These are phyloP conservation scores for Pulveroboletus sp. DNA, from an alignment of 768 basidiomycete genomes.

Conservation along the genomic window DNA sequence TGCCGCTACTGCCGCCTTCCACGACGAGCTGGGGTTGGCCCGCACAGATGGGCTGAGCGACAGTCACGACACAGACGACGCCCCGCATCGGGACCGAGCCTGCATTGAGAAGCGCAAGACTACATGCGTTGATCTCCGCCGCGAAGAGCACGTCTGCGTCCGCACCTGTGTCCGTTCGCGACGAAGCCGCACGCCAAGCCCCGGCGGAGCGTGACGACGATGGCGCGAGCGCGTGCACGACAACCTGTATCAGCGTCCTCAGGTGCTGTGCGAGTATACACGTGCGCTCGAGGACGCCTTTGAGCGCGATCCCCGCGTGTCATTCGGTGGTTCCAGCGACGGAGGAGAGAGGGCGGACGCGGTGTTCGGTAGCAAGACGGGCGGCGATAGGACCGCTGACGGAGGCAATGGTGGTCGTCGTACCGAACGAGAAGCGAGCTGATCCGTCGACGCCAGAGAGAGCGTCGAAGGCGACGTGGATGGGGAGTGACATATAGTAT, in stretches of 20 bases:
- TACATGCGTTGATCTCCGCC: constrained; percentile 65
- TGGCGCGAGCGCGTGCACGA: constrained; percentile 54
- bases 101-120: constrained; percentile 62
- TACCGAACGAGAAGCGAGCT: constrained; percentile 40
- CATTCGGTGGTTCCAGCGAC: constrained; percentile 70
- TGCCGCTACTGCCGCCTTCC: constrained; percentile 33
- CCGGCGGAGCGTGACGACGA: background rate
- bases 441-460: constrained; percentile 75
- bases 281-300: constrained; percentile 46
- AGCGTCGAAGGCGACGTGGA: constrained; percentile 48
- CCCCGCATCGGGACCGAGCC: constrained; percentile 72
- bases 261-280: constrained; percentile 67
- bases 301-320: constrained; percentile 34
- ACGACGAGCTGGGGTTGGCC: constrained; percentile 36
- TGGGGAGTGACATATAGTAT: background rate
- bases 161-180: background rate
- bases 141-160: constrained; percentile 37
- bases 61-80: constrained; percentile 63
- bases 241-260: constrained; percentile 69
- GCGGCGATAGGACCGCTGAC: constrained; percentile 80
- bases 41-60: constrained; percentile 35
- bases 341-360: constrained; percentile 47
- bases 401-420: constrained; percentile 54
- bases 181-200: background rate
- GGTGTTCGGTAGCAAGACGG: constrained; percentile 60